A percentile compares a stretch with the other conserved stretches of the same genome.
Conservation (phyloP, 1,284 basidiomycete genomes). For the Trichosporon faecale region DNA sequence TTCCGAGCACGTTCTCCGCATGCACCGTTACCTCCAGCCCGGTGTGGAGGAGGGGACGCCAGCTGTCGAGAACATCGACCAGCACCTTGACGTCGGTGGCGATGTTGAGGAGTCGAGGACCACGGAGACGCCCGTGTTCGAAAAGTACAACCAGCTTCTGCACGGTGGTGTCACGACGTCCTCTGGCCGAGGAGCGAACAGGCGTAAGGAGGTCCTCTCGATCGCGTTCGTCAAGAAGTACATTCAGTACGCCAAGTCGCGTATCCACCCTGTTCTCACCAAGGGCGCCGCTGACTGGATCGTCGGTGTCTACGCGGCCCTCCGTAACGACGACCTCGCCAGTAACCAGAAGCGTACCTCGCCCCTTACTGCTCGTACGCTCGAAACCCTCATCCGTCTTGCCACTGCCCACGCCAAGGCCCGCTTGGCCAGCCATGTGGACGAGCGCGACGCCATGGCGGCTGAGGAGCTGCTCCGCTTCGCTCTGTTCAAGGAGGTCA, state of each 20-base stretch:
- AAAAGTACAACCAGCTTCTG: constrained; percentile 94
- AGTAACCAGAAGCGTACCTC: constrained; percentile 92
- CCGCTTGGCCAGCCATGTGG: constrained; percentile 79
- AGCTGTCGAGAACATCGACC: constrained; percentile 79
- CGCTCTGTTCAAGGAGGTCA: constrained; percentile 96
- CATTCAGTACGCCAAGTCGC: constrained; percentile 94
- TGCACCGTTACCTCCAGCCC: constrained; percentile 95
- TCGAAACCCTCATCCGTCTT: constrained; percentile 97
- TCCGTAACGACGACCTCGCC: constrained; percentile 89
- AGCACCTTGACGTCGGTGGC: constrained; percentile 79
- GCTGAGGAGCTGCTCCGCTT: constrained; percentile 96
- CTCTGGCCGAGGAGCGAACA: constrained; percentile 59
- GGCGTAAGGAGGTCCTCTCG: constrained; percentile 80
- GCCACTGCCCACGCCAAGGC: constrained; percentile 97
- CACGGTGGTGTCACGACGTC: constrained; percentile 74
- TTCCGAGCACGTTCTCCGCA: constrained; percentile 94
- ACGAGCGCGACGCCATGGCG: constrained; percentile 78
- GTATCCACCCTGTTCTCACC: constrained; percentile 77
- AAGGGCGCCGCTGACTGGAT: constrained; percentile 94
- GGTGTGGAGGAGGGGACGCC: constrained; percentile 88
- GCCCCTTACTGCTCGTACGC: constrained; percentile 94
- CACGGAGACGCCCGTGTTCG: constrained; percentile 75
- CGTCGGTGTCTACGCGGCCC: constrained; percentile 82
- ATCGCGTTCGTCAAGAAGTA: constrained; percentile 98
- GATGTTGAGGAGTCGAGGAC: constrained; percentile 57